phyloP scores from a whole-genome alignment of 1,139 yeast genomes.

The Zygoascus meyerae region DNA sequence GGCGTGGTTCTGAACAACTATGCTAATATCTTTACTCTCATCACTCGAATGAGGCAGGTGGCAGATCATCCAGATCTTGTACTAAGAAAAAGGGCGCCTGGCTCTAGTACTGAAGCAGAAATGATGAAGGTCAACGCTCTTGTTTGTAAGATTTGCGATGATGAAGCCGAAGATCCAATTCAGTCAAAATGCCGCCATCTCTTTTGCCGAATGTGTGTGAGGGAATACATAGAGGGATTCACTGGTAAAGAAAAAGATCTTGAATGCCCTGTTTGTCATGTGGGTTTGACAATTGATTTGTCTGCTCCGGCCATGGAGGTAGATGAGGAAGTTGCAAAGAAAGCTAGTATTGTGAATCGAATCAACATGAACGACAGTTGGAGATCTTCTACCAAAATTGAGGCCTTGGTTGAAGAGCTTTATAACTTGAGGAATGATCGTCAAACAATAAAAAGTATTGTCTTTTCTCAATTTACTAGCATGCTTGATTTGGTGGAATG shows the following conservation, averaged over 20 bases:
- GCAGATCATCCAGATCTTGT: slow-evolving; percentile 98
- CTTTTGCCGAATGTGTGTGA: slow-evolving; percentile 87
- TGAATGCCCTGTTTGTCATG: slow-evolving; percentile 94
- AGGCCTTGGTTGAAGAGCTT: slow-evolving; percentile 89
- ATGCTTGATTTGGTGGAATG: slow-evolving; percentile 95
- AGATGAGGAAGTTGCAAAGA: slow-evolving; percentile 54
- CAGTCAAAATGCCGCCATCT: slow-evolving; percentile 90
- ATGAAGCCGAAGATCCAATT: slow-evolving; percentile 96
- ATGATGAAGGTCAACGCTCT: slow-evolving; percentile 48
- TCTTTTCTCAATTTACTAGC: slow-evolving; percentile 92
- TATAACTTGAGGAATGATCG: slow-evolving; percentile 80
- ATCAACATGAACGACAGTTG: slow-evolving; percentile 81
- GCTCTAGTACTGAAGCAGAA: slow-evolving; percentile 22
- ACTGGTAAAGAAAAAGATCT: slow-evolving; percentile 57
- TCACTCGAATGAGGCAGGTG: slow-evolving; percentile 94
- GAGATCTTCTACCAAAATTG: slow-evolving; percentile 93
- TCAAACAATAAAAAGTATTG: slow-evolving; percentile 89
- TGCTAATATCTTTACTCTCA: slow-evolving; percentile 91
- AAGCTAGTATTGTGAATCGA: slow-evolving; percentile 83
- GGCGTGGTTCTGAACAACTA: slow-evolving; percentile 94
- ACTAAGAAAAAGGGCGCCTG: slow-evolving; percentile 45
- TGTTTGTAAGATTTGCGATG: slow-evolving; percentile 91
- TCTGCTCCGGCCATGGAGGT: slow-evolving; percentile 83
- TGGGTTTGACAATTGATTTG: slow-evolving; percentile 81
- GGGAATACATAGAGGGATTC: slow-evolving; percentile 81